A percentile compares a stretch with the other conserved stretches of the same genome.
Conservation (phyloP, 768 basidiomycete species). For the Tricholomella constricta region DNA sequence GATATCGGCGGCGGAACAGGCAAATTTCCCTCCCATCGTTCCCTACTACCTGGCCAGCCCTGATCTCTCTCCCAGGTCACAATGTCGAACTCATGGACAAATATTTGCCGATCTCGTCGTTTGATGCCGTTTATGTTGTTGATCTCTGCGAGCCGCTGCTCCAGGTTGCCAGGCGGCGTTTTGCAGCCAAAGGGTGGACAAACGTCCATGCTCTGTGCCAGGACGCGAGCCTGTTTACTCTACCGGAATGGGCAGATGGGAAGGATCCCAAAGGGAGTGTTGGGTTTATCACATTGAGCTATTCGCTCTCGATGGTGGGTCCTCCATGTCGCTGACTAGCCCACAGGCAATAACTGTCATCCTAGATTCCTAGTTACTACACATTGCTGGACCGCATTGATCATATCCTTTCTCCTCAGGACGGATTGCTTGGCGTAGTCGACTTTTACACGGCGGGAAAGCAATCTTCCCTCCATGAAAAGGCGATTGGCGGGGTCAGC, state of each 20-base stretch:
- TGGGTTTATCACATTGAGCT: conserved; percentile 55
- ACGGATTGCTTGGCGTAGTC: conserved; percentile 64
- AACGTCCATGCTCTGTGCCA: conserved; percentile 74
- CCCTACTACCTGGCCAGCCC: background rate
- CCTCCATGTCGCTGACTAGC: background rate
- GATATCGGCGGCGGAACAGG: conserved; percentile 80
- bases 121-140: conserved; percentile 71
- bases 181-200: conserved; percentile 66
- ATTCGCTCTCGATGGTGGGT: conserved; percentile 57
- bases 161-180: conserved; percentile 68
- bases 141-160: conserved; percentile 75
- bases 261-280: conserved; percentile 56
- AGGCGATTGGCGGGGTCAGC: conserved; percentile 62
- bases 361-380: conserved; percentile 63
- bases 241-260: conserved; percentile 58
- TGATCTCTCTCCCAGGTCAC: conserved; percentile 26
- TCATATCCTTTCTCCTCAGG: conserved; percentile 58
- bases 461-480: conserved; percentile 55
- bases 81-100: conserved; percentile 77
- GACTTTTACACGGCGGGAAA: conserved; percentile 73
- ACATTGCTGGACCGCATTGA: conserved; percentile 69
- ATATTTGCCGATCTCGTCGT: conserved; percentile 54
- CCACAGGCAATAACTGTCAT: background rate
- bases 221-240: conserved; percentile 66
- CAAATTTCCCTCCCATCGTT: conserved; percentile 16